Percentiles rank a stretch among this genome's conserved stretches.
Evolutionary conservation across 768 basidiomycete species (phyloP).

Genomic region (Peribolospora baueri): DNA sequence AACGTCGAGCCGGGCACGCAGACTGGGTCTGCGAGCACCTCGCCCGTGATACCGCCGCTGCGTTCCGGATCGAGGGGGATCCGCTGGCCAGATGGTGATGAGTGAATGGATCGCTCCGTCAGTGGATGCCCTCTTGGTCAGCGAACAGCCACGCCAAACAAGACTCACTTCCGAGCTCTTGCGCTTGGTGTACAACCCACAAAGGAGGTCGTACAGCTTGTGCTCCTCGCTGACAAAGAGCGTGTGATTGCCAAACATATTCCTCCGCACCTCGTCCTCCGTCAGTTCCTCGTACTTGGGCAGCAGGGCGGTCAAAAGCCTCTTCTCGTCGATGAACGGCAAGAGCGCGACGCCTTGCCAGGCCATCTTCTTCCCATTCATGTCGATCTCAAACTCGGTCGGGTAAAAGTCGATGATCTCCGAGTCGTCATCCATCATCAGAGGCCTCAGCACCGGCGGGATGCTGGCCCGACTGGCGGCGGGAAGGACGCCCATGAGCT

Average conservation of each 20-base stretch:
- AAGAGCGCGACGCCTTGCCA: slow-evolving; percentile 97
- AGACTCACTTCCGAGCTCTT: slow-evolving; percentile 46
- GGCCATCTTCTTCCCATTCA: slow-evolving; percentile 98
- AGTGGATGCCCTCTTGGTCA: neutral
- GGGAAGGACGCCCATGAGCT: slow-evolving; percentile 95
- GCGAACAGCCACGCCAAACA: neutral
- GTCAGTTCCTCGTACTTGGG: slow-evolving; percentile 32
- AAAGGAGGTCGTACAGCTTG: slow-evolving; percentile 63
- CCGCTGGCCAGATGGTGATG: slow-evolving; percentile 29
- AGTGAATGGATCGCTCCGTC: neutral
- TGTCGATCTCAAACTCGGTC: slow-evolving; percentile 72
- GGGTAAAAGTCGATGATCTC: slow-evolving; percentile 96
- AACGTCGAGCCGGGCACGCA: slow-evolving; percentile 84
- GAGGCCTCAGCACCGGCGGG: slow-evolving; percentile 52
- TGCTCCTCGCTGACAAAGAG: slow-evolving; percentile 67
- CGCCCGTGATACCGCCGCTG: slow-evolving; percentile 58
- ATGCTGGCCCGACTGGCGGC: slow-evolving; percentile 78
- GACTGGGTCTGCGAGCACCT: slow-evolving; percentile 54
- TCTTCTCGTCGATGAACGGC: slow-evolving; percentile 74
- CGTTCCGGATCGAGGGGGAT: slow-evolving; percentile 39
- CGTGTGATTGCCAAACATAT: slow-evolving; percentile 58
- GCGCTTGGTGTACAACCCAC: slow-evolving; percentile 69
- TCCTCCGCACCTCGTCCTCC: slow-evolving; percentile 60
- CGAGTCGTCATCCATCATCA: slow-evolving; percentile 69
- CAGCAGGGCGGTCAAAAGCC: slow-evolving; percentile 63